Evolutionary conservation across 257 asterid species (phyloP).

Genomic region (Solanum corneliomulleri): DNA sequence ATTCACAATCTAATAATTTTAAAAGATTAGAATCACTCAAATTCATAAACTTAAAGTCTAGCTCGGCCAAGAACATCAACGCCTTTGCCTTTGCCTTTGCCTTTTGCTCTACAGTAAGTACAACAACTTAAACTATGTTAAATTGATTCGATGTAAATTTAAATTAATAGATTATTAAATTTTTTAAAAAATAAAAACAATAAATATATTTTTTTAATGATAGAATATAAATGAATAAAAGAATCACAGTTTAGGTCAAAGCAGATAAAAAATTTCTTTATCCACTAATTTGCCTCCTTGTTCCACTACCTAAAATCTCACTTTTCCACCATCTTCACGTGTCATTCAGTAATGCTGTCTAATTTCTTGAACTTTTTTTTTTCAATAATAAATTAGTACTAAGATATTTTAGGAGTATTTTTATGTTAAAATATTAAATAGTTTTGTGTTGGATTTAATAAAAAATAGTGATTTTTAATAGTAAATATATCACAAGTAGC

Average conservation of each 20-base stretch:
- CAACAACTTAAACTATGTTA: too few relatives aligned
- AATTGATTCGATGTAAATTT: too few relatives aligned
- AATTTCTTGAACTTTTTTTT: too few relatives aligned
- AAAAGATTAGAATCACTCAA: not conserved
- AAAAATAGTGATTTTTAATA: not conserved
- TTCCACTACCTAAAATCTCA: not conserved
- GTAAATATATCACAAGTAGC: not conserved
- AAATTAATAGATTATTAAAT: not conserved
- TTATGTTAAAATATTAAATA: too few relatives aligned
- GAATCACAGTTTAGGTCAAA: not conserved
- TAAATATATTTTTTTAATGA: not conserved
- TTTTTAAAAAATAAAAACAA: not conserved
- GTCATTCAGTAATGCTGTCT: not conserved
- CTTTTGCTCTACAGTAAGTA: too few relatives aligned
- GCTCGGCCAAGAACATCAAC: too few relatives aligned
- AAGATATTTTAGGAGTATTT: not conserved
- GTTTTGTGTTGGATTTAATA: not conserved
- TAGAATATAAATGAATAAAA: not conserved
- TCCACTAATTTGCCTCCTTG: not conserved
- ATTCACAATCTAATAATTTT: too few relatives aligned
- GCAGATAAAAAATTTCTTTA: not conserved
- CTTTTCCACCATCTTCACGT: not conserved
- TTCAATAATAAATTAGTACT: not conserved
- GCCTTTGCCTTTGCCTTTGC: too few relatives aligned
- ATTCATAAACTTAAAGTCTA: too few relatives aligned